Evolutionary conservation across 2,329 filamentous ascomycete species (phyloP).

Genomic region (Fusarium veterinarium): DNA sequence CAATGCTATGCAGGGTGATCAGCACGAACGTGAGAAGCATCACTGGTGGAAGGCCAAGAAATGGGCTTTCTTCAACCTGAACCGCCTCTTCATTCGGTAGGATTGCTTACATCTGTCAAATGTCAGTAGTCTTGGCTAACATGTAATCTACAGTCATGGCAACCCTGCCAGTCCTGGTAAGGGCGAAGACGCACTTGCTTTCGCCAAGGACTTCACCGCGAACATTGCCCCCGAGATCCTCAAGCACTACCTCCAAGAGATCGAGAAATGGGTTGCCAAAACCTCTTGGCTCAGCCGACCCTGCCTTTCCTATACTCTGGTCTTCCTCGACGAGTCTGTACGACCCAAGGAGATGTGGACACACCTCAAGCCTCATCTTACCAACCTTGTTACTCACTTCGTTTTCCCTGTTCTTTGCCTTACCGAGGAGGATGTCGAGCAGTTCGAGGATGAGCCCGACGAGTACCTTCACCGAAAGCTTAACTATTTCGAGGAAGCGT

Average conservation of each 20-base stretch:
- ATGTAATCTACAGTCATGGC: conserved; percentile 74
- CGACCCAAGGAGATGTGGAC: conserved; percentile 98
- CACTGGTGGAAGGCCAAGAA: conserved; percentile 99
- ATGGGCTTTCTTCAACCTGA: conserved; percentile 98
- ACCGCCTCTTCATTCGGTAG: conserved; percentile 91
- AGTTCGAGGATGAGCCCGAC: conserved; percentile 93
- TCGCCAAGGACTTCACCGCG: conserved; percentile 89
- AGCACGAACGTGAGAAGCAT: conserved; percentile 88
- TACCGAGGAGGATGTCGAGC: conserved; percentile 89
- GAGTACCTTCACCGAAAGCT: conserved; percentile 98
- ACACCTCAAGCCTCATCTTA: conserved; percentile 91
- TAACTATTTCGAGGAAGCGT: conserved; percentile 98
- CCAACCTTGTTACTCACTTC: conserved; percentile 91
- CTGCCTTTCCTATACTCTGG: conserved; percentile 90
- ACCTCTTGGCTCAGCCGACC: conserved; percentile 94
- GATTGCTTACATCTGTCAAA: conserved; percentile 35
- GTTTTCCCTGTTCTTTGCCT: conserved; percentile 96
- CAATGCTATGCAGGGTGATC: conserved; percentile 83
- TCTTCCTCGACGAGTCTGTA: conserved; percentile 97
- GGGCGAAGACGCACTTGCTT: conserved; percentile 79
- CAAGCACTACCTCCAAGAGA: conserved; percentile 92
- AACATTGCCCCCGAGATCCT: conserved; percentile 96
- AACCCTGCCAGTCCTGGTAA: conserved; percentile 84
- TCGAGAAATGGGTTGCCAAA: conserved; percentile 98
- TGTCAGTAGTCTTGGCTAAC: conserved; percentile 3